phyloP scores from a whole-genome alignment of 352 stramenopile species.

The Pythium brachiatum region DNA sequence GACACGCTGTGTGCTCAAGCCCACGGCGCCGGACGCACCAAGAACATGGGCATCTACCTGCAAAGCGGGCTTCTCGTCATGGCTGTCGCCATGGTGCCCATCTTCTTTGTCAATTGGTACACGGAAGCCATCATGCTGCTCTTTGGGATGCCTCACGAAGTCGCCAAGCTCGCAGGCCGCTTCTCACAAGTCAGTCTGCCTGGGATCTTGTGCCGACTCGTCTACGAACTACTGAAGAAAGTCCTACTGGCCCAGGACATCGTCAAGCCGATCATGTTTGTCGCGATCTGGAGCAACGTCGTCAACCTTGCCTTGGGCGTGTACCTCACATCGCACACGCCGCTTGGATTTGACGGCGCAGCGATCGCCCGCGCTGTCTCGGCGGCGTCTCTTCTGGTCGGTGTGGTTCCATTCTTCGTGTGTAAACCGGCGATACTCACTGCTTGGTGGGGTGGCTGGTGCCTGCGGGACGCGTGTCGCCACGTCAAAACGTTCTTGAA shows the following conservation, averaged over 20 bases:
- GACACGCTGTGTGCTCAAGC: slow-evolving; percentile 61
- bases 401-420: slow-evolving; percentile 58
- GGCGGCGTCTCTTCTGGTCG: slow-evolving; percentile 43
- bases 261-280: slow-evolving; percentile 66
- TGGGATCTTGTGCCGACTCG: slow-evolving; percentile 67
- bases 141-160: slow-evolving; percentile 45
- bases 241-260: slow-evolving; percentile 79
- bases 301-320: slow-evolving; percentile 64
- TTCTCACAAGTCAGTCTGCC: slow-evolving; percentile 57
- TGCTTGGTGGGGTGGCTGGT: slow-evolving; percentile 34
- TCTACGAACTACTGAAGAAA: slow-evolving; percentile 82
- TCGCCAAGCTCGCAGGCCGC: slow-evolving; percentile 50
- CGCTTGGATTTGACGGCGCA: slow-evolving; percentile 67
- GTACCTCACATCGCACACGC: slow-evolving; percentile 71
- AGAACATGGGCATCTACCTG: slow-evolving; percentile 79
- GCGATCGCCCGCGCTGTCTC: slow-evolving; percentile 58
- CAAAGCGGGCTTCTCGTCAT: slow-evolving; percentile 66
- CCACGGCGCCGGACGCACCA: slow-evolving; percentile 49
- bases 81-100: slow-evolving; percentile 33
- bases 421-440: slow-evolving; percentile 31
- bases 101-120: slow-evolving; percentile 66
- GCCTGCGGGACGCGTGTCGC: slow-evolving; percentile 13
- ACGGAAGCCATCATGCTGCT: slow-evolving; percentile 40
- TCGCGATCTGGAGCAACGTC: slow-evolving; percentile 54
- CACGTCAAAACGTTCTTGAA: slow-evolving; percentile 45